A percentile compares a stretch with the other conserved stretches of the same genome.
These are phyloP conservation scores for Mucor plumbeus DNA, from an alignment of 371 early-diverging fungal species.

Conservation along the genomic window DNA sequence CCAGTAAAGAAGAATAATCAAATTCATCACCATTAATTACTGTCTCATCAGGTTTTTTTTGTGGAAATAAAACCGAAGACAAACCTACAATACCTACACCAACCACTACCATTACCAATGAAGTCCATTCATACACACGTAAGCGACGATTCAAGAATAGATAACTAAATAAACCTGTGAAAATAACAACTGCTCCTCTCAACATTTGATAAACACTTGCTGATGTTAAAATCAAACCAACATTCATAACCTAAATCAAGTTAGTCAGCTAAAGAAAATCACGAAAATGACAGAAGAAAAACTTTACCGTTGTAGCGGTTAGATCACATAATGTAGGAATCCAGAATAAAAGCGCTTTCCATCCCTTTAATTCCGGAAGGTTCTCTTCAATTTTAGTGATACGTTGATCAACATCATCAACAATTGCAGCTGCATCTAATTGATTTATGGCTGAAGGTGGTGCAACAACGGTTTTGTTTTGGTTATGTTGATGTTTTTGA, in stretches of 20 bases:
- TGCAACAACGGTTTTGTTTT: background rate
- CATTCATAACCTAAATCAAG: slow-evolving; percentile 80
- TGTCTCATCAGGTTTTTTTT: slow-evolving; percentile 35
- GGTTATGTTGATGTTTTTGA: slow-evolving; percentile 34
- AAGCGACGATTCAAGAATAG: slow-evolving; percentile 83
- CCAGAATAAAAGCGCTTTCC: slow-evolving; percentile 75
- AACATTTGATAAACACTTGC: slow-evolving; percentile 98
- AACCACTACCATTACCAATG: slow-evolving; percentile 76
- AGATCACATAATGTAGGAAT: slow-evolving; percentile 93
- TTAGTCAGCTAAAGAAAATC: background rate
- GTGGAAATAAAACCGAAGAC: slow-evolving; percentile 63
- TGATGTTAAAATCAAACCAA: slow-evolving; percentile 89
- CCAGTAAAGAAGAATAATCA: slow-evolving; percentile 58
- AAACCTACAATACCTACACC: slow-evolving; percentile 91
- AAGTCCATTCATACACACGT: slow-evolving; percentile 79
- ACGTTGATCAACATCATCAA: slow-evolving; percentile 43
- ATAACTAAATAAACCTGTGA: slow-evolving; percentile 87
- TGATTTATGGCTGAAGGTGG: slow-evolving; percentile 52
- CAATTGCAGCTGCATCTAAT: slow-evolving; percentile 41
- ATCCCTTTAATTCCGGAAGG: slow-evolving; percentile 58
- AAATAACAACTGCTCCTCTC: slow-evolving; percentile 93
- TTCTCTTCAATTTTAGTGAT: slow-evolving; percentile 21
- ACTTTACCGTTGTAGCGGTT: slow-evolving; percentile 83
- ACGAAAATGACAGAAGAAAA: background rate
- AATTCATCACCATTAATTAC: slow-evolving; percentile 11